Evolutionary conservation across 805 yeast genomes (phyloP), one percentile per base, ranked within the genome.

Genomic region (Candida ponderosae): DNA sequence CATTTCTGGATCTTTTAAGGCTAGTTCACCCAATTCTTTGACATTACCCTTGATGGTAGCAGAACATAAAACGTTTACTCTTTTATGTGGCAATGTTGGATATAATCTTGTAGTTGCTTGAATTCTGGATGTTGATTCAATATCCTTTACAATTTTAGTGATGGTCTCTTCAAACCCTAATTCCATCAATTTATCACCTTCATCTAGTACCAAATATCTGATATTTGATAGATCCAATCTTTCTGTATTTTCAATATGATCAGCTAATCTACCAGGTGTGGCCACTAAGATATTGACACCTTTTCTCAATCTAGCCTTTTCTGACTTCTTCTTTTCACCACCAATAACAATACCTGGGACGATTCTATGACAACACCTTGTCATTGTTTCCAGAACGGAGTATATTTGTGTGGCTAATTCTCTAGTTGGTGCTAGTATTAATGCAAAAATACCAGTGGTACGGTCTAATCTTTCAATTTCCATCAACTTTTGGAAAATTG

Each of bases 271-370:
- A 42, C 99, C 99, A 2, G 99, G 99, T 0, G 99, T 93, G 11
- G 95, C 97, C 31, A 93, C 94, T n/a, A 93, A 70, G 26, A 93
- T 79, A 58, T 93, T 93, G 26, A 89, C 95, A 46, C 99, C 99
- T 58, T 90, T 90, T 54, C 99, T 74, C 26, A 93, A 62, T 51
- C 99, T 67, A 2, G 97, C 97, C 70, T 93, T 93, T 59, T 93
- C 99, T 2, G 95, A 75, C 54, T 93, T 94, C 59, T 90, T 90
- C 72, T 90, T 89, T 57, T 93, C 99, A 43, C 99, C 99, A 54
- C 99, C 99, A 62, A 88, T 88, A 19, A 93, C 95, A 30, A 89
- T 76, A 29, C 97, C 96, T 1, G 98, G 97, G 5, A 94, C 98
- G 31, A 93, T 72, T 59, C 83, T 76, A 53, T 85, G 95, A 55